Evolutionary conservation across 768 basidiomycete species (phyloP), one percentile per base, ranked within the genome.

Genomic region (Suillus spraguei): DNA sequence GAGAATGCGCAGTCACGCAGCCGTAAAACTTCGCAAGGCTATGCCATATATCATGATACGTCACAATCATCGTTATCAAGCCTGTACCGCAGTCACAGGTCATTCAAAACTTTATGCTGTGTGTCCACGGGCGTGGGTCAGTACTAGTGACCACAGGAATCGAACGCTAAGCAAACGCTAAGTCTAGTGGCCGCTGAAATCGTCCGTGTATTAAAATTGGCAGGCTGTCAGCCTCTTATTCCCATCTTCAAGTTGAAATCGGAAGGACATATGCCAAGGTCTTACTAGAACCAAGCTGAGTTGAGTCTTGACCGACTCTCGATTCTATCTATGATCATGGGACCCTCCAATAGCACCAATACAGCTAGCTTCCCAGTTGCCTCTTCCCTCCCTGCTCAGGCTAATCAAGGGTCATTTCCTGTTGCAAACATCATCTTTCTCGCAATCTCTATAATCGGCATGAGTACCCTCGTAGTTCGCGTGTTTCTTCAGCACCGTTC

Each of bases 401-500:
- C 13, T 11, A 35, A n/a, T 35, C 52, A 36, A 53, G 33, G 52
- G 20, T 53, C 52, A 13, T 14, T 53, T 35, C 52, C 68, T 58
- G 39, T 68, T 24, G 65, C 68, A 22, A 70, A 68, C 46, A 62
- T 75, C 17, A n/a, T 72, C 66, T 32, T 62, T 0, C 68, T 73
- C 4, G 65, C 60, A 0, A 49, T 72, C 53, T 63, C 63, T 24
- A 56, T 74, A 1, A 46, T 61, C 60, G 22, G 66, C 38, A 72
- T 73, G 72, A 63, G 61, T 53, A 54, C 62, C 11, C 53, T 75
- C 1, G 63, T 63, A n/a, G 20, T 68, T 62, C 60, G 35, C 8
- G 70, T 73, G 59, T 42, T 68, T 64, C 63, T 68, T 59, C 66
- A 59, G 58, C 72, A 75, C 22, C 65, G 56, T 59, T 63, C 22